Percentiles rank a stretch among this genome's conserved stretches.
Conservation (phyloP, 345 rosid species). For the Melastoma malabathricum region DNA sequence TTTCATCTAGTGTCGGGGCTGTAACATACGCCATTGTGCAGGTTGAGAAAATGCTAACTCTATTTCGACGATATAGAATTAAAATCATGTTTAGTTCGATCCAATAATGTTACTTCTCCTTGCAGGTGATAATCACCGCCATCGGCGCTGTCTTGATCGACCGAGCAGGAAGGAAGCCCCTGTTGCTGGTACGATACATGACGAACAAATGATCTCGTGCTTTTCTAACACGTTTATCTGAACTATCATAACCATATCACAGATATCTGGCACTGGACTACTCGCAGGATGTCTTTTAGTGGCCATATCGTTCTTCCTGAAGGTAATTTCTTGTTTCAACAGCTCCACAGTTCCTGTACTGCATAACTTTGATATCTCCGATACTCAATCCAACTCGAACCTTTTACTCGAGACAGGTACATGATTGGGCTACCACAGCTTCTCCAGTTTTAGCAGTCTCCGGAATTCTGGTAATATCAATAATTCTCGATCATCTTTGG, state of each 20-base stretch:
- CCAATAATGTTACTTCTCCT: not conserved
- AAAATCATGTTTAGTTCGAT: no score
- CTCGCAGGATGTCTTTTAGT: constrained; percentile 44
- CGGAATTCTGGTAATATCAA: constrained; percentile 57
- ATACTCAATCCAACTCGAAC: not conserved
- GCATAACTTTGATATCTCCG: not conserved
- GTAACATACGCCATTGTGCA: constrained; percentile 73
- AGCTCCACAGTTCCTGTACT: not conserved
- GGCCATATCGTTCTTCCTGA: constrained; percentile 53
- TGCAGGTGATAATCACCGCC: constrained; percentile 63
- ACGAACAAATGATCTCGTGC: not conserved
- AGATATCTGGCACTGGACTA: constrained; percentile 73
- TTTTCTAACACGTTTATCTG: not conserved
- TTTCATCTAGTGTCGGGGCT: constrained; percentile 57
- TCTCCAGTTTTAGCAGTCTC: constrained; percentile 65
- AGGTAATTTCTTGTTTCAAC: constrained; percentile 17
- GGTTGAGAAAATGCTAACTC: constrained; percentile 12
- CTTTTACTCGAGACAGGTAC: constrained; percentile 26
- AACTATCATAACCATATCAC: not conserved
- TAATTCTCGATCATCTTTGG: no score
- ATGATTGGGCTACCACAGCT: constrained; percentile 44
- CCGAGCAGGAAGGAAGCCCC: constrained; percentile 84
- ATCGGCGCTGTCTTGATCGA: constrained; percentile 52
- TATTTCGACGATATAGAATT: no score
- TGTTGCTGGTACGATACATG: constrained; percentile 42